Evolutionary conservation across 768 basidiomycete genomes (phyloP), one percentile per base, ranked within the genome.

Genomic region (Symmetrospora coprosmae): DNA sequence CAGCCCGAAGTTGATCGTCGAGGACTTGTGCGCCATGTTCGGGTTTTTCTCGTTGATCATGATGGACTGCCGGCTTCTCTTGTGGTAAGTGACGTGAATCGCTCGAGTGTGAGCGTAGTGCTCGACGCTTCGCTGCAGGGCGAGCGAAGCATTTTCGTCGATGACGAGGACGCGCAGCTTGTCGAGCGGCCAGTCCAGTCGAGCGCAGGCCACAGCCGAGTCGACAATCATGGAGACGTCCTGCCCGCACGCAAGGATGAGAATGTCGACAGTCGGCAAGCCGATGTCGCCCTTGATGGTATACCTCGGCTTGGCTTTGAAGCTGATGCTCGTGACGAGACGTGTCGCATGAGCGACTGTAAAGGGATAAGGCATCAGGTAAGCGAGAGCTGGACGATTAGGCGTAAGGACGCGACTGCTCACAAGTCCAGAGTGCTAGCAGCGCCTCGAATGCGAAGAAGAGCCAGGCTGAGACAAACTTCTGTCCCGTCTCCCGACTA

Each of bases 1-100:
- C 55, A 67, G 55, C n/a, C 68, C 68, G 48, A 67, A 66, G 56
- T 69, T 69, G 66, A 69, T 66, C 41, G 60, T 46, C 17, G 65
- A 52, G 19, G 68, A 63, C 60, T 66, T 66, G 14, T 23, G 21
- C 21, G 19, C 37, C 11, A n/a, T 16, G 13, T 39, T 34, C 1
- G 46, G 37, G n/a, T n/a, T n/a, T n/a, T n/a, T n/a, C n/a, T n/a
- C n/a, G n/a, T n/a, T n/a, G n/a, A n/a, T n/a, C n/a, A n/a, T n/a
- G n/a, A n/a, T n/a, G n/a, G n/a, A n/a, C n/a, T n/a, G n/a, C n/a
- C n/a, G n/a, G 17, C 40, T 38, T 2, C 66, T 56, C 9, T 62
- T 63, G 53, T 69, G 68, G 51, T 69, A 69, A 5, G 63, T 58
- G 21, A 69, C 50, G 34, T 69, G 66, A 41, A 64, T 48, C 16